A percentile compares a stretch with the other conserved stretches of the same genome.
These are phyloP conservation scores for Melampsora larici-populina DNA, from an alignment of 1,284 basidiomycete species.

Conservation along the genomic window DNA sequence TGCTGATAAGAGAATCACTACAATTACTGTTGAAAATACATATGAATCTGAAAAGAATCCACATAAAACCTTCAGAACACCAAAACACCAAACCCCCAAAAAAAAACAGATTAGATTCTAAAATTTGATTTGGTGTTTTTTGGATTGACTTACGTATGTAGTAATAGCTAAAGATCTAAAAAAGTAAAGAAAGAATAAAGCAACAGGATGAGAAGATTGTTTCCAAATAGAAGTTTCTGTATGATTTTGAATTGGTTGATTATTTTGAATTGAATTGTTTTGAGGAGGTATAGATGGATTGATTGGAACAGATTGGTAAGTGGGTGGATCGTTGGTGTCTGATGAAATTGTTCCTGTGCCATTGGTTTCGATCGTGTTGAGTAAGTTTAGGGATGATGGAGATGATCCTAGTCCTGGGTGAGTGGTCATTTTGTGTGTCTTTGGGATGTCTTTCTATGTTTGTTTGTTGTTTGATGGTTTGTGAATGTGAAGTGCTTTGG, in stretches of 20 bases:
- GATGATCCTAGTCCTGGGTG: too few relatives aligned
- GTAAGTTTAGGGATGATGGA: constrained; percentile 13
- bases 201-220: constrained; percentile 78
- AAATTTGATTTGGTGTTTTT: too few relatives aligned
- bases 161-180: constrained; percentile 79
- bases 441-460: too few relatives aligned
- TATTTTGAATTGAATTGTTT: background rate
- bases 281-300: background rate
- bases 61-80: constrained; percentile 15
- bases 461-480: too few relatives aligned
- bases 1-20: constrained; percentile 84
- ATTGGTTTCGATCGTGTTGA: constrained; percentile 29
- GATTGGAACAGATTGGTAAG: constrained; percentile 1
- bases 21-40: constrained; percentile 65
- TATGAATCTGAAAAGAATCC: constrained; percentile 31
- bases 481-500: too few relatives aligned
- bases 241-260: background rate
- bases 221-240: constrained; percentile 25
- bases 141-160: constrained; percentile 72
- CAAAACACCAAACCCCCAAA: too few relatives aligned
- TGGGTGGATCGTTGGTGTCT: background rate
- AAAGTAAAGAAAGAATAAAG: constrained; percentile 76
- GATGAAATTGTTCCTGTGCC: constrained; percentile 29
- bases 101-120: constrained; percentile 70
- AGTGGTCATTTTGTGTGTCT: too few relatives aligned